phyloP scores from a whole-genome alignment of 2,329 filamentous ascomycete species.

The Lachnellula hyalina region DNA sequence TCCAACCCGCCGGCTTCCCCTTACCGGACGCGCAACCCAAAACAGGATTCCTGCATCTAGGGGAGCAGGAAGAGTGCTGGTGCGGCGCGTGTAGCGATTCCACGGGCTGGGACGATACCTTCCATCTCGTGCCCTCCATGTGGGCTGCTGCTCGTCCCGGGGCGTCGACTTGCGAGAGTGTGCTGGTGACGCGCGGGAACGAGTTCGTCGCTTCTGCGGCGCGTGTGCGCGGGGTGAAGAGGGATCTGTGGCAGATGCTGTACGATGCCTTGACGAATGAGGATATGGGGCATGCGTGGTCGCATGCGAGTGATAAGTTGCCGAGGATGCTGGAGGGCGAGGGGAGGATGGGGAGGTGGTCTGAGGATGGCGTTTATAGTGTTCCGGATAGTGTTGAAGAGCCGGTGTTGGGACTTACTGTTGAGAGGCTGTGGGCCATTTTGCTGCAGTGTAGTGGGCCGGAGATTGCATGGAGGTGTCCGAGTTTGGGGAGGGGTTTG shows the following conservation, averaged over 20 bases:
- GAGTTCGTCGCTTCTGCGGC: constrained; percentile 42
- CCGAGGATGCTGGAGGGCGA: constrained; percentile 17
- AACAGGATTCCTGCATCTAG: constrained; percentile 40
- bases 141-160: constrained; percentile 30
- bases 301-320: constrained; percentile 24
- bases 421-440: constrained; percentile 35
- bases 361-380: constrained; percentile 16
- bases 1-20: constrained; percentile 30
- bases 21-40: constrained; percentile 36
- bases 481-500: constrained; percentile 19
- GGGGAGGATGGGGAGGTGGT: constrained; percentile 14
- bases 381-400: constrained; percentile 23
- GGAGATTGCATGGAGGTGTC: constrained; percentile 28
- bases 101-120: constrained; percentile 36
- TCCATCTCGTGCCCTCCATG: constrained; percentile 33
- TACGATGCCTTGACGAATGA: constrained; percentile 23
- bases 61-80: constrained; percentile 34
- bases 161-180: constrained; percentile 28
- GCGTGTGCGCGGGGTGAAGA: constrained; percentile 34
- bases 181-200: constrained; percentile 41
- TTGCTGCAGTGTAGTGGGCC: constrained; percentile 31
- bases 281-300: constrained; percentile 24
- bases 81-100: constrained; percentile 37
- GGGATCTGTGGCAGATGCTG: constrained; percentile 25
- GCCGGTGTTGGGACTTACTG: constrained; percentile 32